A percentile compares a stretch with the other conserved stretches of the same genome.
phyloP scores from a whole-genome alignment of 2,329 filamentous ascomycete species.

The Ascochyta koolunga region DNA sequence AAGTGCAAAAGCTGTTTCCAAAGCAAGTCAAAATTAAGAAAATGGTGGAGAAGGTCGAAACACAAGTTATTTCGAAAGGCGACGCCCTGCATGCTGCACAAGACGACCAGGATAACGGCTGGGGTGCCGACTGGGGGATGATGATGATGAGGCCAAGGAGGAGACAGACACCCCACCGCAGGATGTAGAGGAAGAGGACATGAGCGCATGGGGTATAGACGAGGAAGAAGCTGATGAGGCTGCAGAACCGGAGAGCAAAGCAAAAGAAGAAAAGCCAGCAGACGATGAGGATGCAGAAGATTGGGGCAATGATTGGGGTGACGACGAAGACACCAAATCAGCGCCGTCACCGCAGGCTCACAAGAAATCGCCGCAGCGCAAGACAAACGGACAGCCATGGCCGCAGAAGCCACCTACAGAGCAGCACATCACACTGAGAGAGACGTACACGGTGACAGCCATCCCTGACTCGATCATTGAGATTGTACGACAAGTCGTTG shows the following conservation, averaged over 20 bases:
- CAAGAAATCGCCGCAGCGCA: conserved; percentile 36
- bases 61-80: conserved; percentile 74
- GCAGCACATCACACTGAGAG: conserved; percentile 76
- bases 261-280: conserved; percentile 44
- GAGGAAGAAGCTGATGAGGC: conserved; percentile 43
- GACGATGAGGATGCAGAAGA: conserved; percentile 63
- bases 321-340: conserved; percentile 56
- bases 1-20: conserved; percentile 72
- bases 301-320: conserved; percentile 77
- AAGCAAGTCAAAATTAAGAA: conserved; percentile 70
- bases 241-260: conserved; percentile 26
- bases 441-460: conserved; percentile 87
- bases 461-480: conserved; percentile 80
- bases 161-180: not conserved
- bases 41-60: conserved; percentile 83
- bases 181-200: conserved; percentile 54
- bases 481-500: conserved; percentile 62
- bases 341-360: conserved; percentile 14
- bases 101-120: conserved; percentile 63
- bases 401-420: conserved; percentile 35
- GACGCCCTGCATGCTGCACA: conserved; percentile 67
- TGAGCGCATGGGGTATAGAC: conserved; percentile 56
- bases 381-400: conserved; percentile 39
- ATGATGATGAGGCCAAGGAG: conserved; percentile 52
- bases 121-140: conserved; percentile 82